These are phyloP conservation scores for Arachis hypogaea DNA, from an alignment of 306 rosid genomes.

Conservation along the genomic window DNA sequence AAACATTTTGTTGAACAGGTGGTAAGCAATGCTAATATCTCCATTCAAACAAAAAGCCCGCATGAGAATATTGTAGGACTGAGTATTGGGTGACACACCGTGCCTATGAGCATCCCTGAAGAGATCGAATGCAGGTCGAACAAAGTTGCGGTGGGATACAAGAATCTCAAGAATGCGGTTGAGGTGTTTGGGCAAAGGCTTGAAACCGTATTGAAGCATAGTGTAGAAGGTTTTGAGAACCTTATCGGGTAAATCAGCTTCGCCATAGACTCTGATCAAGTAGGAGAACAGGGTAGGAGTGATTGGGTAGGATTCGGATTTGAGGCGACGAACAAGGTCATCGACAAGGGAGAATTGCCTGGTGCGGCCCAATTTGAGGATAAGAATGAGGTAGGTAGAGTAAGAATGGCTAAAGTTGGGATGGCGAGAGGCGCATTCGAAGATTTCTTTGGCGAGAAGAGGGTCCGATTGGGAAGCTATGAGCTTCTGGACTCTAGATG, in stretches of 20 bases:
- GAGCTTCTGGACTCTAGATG: no score
- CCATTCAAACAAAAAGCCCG: constrained; percentile 68
- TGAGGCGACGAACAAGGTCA: constrained; percentile 58
- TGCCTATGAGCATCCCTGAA: no score
- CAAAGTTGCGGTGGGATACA: no score
- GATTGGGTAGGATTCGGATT: constrained; percentile 46
- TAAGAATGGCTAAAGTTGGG: no score
- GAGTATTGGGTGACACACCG: constrained; percentile 36
- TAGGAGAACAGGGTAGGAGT: constrained; percentile 61
- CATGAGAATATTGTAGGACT: constrained; percentile 76
- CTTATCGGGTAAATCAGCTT: constrained; percentile 67
- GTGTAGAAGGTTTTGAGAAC: constrained; percentile 69
- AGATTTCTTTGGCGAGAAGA: no score
- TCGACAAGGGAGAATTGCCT: constrained; percentile 29
- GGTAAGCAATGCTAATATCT: constrained; percentile 75
- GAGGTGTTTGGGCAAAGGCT: no score
- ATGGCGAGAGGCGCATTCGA: no score
- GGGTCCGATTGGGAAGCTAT: no score
- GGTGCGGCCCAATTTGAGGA: no score
- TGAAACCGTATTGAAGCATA: constrained; percentile 29
- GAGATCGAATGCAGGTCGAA: no score
- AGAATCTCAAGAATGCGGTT: no score
- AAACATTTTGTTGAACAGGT: constrained; percentile 79
- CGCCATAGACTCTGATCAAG: constrained; percentile 68
- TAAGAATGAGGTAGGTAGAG: no score